Evolutionary conservation across 768 basidiomycete species (phyloP), one percentile per base, ranked within the genome.

Genomic region (Candolleomyces efflorescens): DNA sequence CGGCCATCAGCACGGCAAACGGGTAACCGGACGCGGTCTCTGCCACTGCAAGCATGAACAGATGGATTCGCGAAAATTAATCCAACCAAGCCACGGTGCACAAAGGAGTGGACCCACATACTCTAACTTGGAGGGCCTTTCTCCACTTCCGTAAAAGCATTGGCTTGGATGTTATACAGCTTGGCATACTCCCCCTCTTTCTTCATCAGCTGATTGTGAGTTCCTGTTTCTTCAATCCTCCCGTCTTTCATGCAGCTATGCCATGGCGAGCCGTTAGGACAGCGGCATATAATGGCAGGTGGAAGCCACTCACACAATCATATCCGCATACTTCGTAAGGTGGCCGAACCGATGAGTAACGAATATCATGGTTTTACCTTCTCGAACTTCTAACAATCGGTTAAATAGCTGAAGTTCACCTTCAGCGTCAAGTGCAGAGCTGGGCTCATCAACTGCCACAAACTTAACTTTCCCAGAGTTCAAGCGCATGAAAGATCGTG

Each of bases 401-500:
- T 73, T 60, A 50, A 84, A 75, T 15, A 85, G 68, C 0, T 75
- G 68, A 13, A 71, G 74, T 64, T 87, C 86, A 0, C 75, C 79
- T 45, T 78, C 67, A 9, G 86, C 76, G 53, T 86, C 85, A 39
- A 85, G 61, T 3, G 81, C 77, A 0, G 83, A 82, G 39, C 76
- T 83, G 0, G 84, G 83, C 78, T 86, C 84, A 59, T 87, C 85
- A 2, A 81, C 75, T 2, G 81, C 74, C 13, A 85, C 69, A 12
- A 85, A 76, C 32, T 73, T 75, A 22, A 78, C 71, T 3, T 75
- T 65, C 3, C 67, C 68, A 18, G 69, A 74, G 32, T 68, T 69
- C 50, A 73, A 68, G 27, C 77, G 68, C 74, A 78, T 78, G 56
- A 79, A 81, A 9, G 72, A 72, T 9, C 80, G 78, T 13, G 79